Conservation (phyloP, 176 grass and related monocot genomes). For the Urochloa ruziziensis region DNA sequence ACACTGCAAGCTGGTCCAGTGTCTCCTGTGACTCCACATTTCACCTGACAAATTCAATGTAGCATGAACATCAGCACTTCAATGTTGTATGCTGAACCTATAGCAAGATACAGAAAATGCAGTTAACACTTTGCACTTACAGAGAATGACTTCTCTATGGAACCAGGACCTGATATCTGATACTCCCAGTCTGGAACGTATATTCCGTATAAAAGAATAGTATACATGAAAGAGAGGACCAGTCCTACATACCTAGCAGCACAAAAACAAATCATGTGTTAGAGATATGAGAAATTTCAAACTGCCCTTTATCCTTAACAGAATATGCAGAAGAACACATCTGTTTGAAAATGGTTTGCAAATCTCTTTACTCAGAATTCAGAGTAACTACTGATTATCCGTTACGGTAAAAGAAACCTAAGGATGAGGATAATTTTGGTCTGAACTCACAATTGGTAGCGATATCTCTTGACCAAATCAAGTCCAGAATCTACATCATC, state of each 20-base stretch:
- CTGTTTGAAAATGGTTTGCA: background rate
- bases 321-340: background rate
- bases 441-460: slow-evolving; percentile 58
- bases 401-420: background rate
- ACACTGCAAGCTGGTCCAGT: slow-evolving; percentile 77
- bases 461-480: slow-evolving; percentile 61
- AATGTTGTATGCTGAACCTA: background rate
- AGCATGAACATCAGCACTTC: background rate
- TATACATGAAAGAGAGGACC: slow-evolving; percentile 49
- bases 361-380: background rate
- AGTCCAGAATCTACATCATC: slow-evolving; percentile 44
- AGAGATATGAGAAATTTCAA: background rate
- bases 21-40: slow-evolving; percentile 76
- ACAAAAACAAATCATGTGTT: slow-evolving; percentile 17
- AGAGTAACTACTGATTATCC: background rate
- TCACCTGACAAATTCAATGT: slow-evolving; percentile 46
- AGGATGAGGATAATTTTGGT: background rate
- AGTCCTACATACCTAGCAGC: slow-evolving; percentile 40
- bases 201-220: slow-evolving; percentile 55
- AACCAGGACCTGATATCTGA: slow-evolving; percentile 43
- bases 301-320: background rate
- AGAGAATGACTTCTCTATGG: slow-evolving; percentile 33
- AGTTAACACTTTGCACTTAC: slow-evolving; percentile 40
- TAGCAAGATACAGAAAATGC: background rate
- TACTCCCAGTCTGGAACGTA: slow-evolving; percentile 81